Evolutionary conservation across 202 grass and related monocot genomes (phyloP).

Genomic region (Bolboschoenoplectus hybrid): DNA sequence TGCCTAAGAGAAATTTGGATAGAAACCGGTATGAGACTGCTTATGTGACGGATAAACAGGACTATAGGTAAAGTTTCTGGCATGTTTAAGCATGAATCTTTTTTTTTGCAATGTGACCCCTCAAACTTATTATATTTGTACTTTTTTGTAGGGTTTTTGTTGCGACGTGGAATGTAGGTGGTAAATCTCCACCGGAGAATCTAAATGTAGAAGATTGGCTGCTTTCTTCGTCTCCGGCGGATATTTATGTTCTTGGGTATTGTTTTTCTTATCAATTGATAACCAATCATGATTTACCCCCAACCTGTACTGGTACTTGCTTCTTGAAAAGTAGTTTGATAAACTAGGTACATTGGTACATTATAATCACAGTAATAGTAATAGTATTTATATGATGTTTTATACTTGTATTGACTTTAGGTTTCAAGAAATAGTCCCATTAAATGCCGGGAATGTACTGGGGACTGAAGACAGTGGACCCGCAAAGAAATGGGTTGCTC

Average conservation of each 20-base stretch:
- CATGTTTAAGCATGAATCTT: slow-evolving; percentile 21
- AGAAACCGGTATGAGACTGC: slow-evolving; percentile 57
- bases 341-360: not conserved
- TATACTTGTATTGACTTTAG: slow-evolving; percentile 41
- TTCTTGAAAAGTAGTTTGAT: not conserved
- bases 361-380: not conserved
- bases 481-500: slow-evolving; percentile 82
- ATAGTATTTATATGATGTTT: slow-evolving; percentile 13
- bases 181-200: slow-evolving; percentile 83
- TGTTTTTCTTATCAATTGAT: not conserved
- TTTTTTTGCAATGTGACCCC: slow-evolving; percentile 35
- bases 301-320: not conserved
- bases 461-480: slow-evolving; percentile 80
- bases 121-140: slow-evolving; percentile 37
- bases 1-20: slow-evolving; percentile 55
- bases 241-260: slow-evolving; percentile 96
- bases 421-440: slow-evolving; percentile 98
- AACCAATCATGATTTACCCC: not conserved
- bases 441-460: slow-evolving; percentile 94
- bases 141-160: slow-evolving; percentile 65
- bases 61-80: slow-evolving; percentile 70
- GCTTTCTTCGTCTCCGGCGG: slow-evolving; percentile 85
- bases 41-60: slow-evolving; percentile 68
- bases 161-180: slow-evolving; percentile 94
- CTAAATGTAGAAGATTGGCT: slow-evolving; percentile 89